A percentile compares a stretch with the other conserved stretches of the same genome.
These are phyloP conservation scores for Cylindrotheca closterium DNA, from an alignment of 108 stramenopile genomes.

Conservation along the genomic window DNA sequence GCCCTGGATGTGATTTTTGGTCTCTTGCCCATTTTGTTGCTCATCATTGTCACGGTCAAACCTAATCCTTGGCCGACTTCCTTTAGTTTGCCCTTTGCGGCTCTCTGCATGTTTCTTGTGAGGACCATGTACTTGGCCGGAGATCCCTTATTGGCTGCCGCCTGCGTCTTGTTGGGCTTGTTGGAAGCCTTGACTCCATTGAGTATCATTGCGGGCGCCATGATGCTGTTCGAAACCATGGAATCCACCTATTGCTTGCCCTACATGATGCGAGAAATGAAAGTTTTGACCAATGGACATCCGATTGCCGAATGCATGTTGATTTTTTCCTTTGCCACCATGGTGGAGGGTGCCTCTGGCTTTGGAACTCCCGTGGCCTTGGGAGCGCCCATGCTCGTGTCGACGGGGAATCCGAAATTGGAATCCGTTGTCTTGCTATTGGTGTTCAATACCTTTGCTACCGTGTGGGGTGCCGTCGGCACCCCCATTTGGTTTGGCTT, in stretches of 20 bases:
- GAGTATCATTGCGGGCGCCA: constrained; percentile 58
- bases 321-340: constrained; percentile 58
- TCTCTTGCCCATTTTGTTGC: constrained; percentile 49
- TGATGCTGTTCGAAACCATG: constrained; percentile 64
- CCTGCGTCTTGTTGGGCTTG: constrained; percentile 44
- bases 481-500: constrained; percentile 76
- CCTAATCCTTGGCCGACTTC: constrained; percentile 49
- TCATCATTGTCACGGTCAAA: constrained; percentile 43
- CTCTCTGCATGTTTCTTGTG: constrained; percentile 53
- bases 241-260: constrained; percentile 64
- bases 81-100: constrained; percentile 45
- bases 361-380: constrained; percentile 72
- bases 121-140: constrained; percentile 56
- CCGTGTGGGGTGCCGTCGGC: constrained; percentile 65
- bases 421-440: constrained; percentile 54
- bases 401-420: constrained; percentile 51
- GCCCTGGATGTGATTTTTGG: constrained; percentile 63
- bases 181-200: constrained; percentile 54
- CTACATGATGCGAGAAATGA: constrained; percentile 75
- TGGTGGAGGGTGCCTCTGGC: constrained; percentile 70
- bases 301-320: constrained; percentile 55
- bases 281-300: constrained; percentile 57
- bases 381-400: constrained; percentile 63
- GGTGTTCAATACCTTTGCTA: constrained; percentile 65
- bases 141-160: constrained; percentile 40